Conservation (phyloP, 139 green algal genomes). For the Picochlorum sp. region DNA sequence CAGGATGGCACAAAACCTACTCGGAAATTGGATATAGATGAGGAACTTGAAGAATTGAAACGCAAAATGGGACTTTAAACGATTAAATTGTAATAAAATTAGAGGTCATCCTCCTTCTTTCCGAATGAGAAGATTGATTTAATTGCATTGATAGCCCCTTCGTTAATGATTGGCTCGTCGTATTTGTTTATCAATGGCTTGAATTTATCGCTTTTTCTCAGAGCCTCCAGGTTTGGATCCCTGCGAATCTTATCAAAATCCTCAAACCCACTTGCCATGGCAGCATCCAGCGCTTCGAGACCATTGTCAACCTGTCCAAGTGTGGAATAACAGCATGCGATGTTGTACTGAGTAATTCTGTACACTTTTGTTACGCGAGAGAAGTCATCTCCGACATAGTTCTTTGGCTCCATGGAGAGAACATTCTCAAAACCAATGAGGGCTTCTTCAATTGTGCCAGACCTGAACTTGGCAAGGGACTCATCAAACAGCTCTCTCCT, state of each 20-base stretch:
- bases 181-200: slow-evolving; percentile 68
- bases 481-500: slow-evolving; percentile 82
- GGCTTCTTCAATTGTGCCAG: slow-evolving; percentile 61
- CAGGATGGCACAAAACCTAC: slow-evolving; percentile 10
- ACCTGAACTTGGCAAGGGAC: slow-evolving; percentile 76
- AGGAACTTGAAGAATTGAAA: slow-evolving; percentile 38
- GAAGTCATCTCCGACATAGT: slow-evolving; percentile 90
- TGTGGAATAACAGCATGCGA: slow-evolving; percentile 94
- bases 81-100: slow-evolving; percentile 14
- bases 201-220: slow-evolving; percentile 63
- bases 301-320: slow-evolving; percentile 68
- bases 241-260: slow-evolving; percentile 79
- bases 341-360: slow-evolving; percentile 93
- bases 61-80: slow-evolving; percentile 30
- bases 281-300: slow-evolving; percentile 70
- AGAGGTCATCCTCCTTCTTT: slow-evolving; percentile 20
- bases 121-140: slow-evolving; percentile 45
- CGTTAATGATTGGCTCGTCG: slow-evolving; percentile 92
- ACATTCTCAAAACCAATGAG: slow-evolving; percentile 97
- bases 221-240: slow-evolving; percentile 78
- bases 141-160: slow-evolving; percentile 52
- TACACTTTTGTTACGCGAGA: slow-evolving; percentile 75
- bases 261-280: slow-evolving; percentile 84
- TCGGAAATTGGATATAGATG: slow-evolving; percentile 19
- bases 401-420: slow-evolving; percentile 79